Conservation (phyloP, 1,284 basidiomycete species). For the Exsudoporus floridanus region DNA sequence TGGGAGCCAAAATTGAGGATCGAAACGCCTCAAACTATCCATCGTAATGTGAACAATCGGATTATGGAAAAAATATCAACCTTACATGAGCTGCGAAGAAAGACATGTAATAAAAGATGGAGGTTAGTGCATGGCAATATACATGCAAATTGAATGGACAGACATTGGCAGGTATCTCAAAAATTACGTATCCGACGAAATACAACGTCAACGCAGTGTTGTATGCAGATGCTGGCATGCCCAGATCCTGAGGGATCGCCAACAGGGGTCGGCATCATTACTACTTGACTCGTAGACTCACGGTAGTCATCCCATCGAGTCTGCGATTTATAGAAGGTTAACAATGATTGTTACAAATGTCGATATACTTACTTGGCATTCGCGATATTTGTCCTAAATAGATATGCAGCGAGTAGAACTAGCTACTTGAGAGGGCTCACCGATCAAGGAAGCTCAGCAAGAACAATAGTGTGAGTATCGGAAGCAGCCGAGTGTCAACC, state of each 20-base stretch:
- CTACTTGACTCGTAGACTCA: slow-evolving; percentile 18
- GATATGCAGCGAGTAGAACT: not conserved
- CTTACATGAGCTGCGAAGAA: slow-evolving; percentile 42
- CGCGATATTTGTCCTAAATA: slow-evolving; percentile 59
- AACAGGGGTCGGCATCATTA: not conserved
- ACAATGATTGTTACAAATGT: not conserved
- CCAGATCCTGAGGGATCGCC: slow-evolving; percentile 41
- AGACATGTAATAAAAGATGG: not conserved
- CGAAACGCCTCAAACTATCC: slow-evolving; percentile 52
- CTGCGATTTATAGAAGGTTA: slow-evolving; percentile 26
- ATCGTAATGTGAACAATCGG: slow-evolving; percentile 4
- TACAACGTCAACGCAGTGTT: slow-evolving; percentile 63
- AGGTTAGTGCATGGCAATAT: not conserved
- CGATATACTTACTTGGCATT: slow-evolving; percentile 54
- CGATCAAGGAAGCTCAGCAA: slow-evolving; percentile 69
- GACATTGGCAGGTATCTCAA: slow-evolving; percentile 71
- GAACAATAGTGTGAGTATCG: slow-evolving; percentile 60
- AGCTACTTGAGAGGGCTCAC: slow-evolving; percentile 29
- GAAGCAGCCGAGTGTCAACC: slow-evolving; percentile 48
- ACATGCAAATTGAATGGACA: slow-evolving; percentile 22
- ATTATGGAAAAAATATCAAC: not conserved
- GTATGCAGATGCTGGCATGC: slow-evolving; percentile 50
- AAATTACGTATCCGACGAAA: slow-evolving; percentile 67
- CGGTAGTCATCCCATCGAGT: slow-evolving; percentile 47
- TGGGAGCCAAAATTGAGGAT: slow-evolving; percentile 61